These are phyloP conservation scores for Metschnikowia koreensis DNA, from an alignment of 805 yeast species.

Conservation along the genomic window DNA sequence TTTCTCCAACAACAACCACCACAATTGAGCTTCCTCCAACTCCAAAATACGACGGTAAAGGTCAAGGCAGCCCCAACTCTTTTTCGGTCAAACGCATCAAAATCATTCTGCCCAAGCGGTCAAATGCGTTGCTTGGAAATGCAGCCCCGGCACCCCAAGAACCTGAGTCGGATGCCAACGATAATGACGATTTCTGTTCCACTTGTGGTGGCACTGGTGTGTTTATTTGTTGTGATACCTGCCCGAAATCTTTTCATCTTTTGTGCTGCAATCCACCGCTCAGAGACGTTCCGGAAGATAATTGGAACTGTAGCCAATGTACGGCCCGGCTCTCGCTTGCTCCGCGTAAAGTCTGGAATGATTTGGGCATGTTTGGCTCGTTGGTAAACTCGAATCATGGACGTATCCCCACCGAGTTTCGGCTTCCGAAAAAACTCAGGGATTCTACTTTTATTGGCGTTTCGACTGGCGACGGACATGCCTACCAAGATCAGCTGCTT, in stretches of 20 bases:
- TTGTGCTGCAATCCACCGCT: conserved; percentile 89
- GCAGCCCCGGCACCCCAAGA: conserved; percentile 11
- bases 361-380: conserved; percentile 51
- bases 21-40: conserved; percentile 5
- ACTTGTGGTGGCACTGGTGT: conserved; percentile 88
- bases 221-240: conserved; percentile 89
- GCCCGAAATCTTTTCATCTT: conserved; percentile 91
- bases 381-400: conserved; percentile 68
- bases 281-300: conserved; percentile 80
- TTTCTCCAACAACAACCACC: conserved; percentile 13
- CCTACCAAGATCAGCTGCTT: conserved; percentile 52
- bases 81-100: conserved; percentile 20
- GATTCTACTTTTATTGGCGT: conserved; percentile 71
- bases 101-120: conserved; percentile 35
- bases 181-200: conserved; percentile 87
- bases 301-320: conserved; percentile 88
- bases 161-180: conserved; percentile 17
- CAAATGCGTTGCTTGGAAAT: conserved; percentile 21
- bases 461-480: conserved; percentile 62
- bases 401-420: conserved; percentile 40
- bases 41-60: not conserved
- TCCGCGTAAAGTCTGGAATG: conserved; percentile 22
- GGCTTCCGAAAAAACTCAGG: conserved; percentile 64
- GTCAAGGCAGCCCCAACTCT: conserved; percentile 5
- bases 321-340: conserved; percentile 38